Base-by-base conservation (phyloP, 345 rosid species). In the Turnera subulata region DNA sequence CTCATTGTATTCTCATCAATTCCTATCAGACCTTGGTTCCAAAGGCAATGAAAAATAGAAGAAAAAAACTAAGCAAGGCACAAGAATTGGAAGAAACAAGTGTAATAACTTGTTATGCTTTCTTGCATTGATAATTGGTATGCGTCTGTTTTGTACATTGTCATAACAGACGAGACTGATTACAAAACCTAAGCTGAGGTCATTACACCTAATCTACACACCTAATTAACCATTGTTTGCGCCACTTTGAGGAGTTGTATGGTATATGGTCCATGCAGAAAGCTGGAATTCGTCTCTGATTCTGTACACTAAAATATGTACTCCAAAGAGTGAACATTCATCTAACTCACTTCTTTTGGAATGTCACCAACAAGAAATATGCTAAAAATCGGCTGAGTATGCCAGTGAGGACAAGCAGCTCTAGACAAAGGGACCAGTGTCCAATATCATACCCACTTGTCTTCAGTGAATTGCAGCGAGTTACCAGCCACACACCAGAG, bases 401-500 rank as follows among this genome's bases (percentile, higher is more conserved):
- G 43, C 99, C 97, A 0, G 81, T 79, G 32, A 78, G 22, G 37
- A 71, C 29, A 25, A 93, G 82, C 61, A 58, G 77, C 59, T 80
- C 18, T 37, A 93, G 69, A 60, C 85, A 84, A 11, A 79, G 80
- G 63, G 35, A 49, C 76, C 84, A 89, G 58, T 85, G 74, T 48
- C 81, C 86, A 53, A 89, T 76, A 76, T 85, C 75, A 38, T 87
- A 89, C 10, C 87, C 84, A 12, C 55, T 81, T 38, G 69, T 60
- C 70, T 66, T 50, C 19, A 93, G 76, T 14, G 97, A 82, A 25
- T 89, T 94, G 39, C 99, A 89, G 38, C 97, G 72, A 21, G 97
- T 85, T 65, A 93, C 79, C 72, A 93, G 67, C 97, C 99, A 93
- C 13, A 93, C 97, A 47, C 99, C 97, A 6, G 74, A 71, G 66